These are phyloP conservation scores for Alternaria brassicae DNA, from an alignment of 2,329 filamentous ascomycete genomes.

Conservation along the genomic window DNA sequence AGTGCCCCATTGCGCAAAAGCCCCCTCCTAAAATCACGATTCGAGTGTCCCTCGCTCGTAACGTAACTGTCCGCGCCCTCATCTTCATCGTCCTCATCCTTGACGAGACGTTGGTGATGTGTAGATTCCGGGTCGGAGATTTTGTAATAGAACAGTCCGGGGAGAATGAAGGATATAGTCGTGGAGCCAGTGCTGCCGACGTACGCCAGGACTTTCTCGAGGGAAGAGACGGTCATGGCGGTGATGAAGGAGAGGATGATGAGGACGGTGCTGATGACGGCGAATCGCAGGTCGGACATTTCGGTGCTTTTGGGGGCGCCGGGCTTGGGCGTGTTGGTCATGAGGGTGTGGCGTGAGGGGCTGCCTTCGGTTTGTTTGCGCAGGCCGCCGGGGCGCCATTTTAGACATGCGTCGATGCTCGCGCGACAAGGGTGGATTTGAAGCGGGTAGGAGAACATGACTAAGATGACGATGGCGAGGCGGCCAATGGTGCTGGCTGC, in stretches of 20 bases:
- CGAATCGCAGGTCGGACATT: constrained; percentile 89
- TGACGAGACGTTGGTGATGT: constrained; percentile 84
- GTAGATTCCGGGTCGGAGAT: constrained; percentile 89
- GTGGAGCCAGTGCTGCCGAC: constrained; percentile 95
- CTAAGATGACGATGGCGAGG: constrained; percentile 91
- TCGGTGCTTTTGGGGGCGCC: constrained; percentile 47
- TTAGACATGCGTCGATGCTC: constrained; percentile 91
- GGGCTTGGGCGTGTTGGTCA: constrained; percentile 48
- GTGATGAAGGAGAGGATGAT: constrained; percentile 85
- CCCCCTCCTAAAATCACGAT: constrained; percentile 68
- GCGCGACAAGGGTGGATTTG: constrained; percentile 96
- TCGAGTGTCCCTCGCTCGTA: constrained; percentile 56
- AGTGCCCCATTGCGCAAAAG: constrained; percentile 76
- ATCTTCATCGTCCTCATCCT: constrained; percentile 87
- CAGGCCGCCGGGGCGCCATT: constrained; percentile 73
- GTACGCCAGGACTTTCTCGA: constrained; percentile 92
- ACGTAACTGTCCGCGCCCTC: constrained; percentile 63
- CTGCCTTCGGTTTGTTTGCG: constrained; percentile 48
- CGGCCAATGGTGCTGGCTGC: constrained; percentile 90
- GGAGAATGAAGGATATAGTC: constrained; percentile 95
- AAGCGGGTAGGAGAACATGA: constrained; percentile 94
- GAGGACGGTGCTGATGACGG: constrained; percentile 84
- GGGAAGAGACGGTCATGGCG: constrained; percentile 86
- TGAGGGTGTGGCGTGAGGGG: constrained; percentile 53
- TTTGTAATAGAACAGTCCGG: constrained; percentile 97